Evolutionary conservation across 2,329 filamentous ascomycete species (phyloP).

Genomic region (Exophiala oligosperma): DNA sequence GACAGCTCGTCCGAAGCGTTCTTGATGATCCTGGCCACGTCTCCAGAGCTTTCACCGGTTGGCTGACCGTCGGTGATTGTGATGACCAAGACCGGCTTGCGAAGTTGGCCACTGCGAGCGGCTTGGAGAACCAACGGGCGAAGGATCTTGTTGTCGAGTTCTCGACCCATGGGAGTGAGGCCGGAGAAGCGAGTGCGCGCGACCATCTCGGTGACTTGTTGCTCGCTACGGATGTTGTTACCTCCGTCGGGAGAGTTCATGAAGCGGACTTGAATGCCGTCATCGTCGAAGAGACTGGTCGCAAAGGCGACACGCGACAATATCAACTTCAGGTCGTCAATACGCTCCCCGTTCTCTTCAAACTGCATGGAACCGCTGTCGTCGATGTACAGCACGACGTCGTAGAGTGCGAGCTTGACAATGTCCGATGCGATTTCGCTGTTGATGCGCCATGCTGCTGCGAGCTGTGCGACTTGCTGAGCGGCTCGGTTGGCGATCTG

Average conservation of each 20-base stretch:
- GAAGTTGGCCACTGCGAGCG: conserved; percentile 54
- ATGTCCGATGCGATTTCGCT: conserved; percentile 64
- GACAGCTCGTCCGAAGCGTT: conserved; percentile 54
- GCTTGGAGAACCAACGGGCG: conserved; percentile 59
- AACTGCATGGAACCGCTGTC: conserved; percentile 71
- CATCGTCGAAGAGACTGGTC: conserved; percentile 67
- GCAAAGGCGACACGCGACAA: conserved; percentile 63
- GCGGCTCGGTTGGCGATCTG: conserved; percentile 53
- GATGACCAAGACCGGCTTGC: conserved; percentile 66
- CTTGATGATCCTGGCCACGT: conserved; percentile 59
- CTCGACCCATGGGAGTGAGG: conserved; percentile 66
- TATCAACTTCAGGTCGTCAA: conserved; percentile 66
- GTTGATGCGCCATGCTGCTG: conserved; percentile 57
- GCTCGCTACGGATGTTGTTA: conserved; percentile 57
- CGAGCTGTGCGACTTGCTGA: conserved; percentile 55
- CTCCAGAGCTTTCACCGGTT: conserved; percentile 59
- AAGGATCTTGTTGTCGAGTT: conserved; percentile 62
- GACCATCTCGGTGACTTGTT: conserved; percentile 61
- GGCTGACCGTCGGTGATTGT: conserved; percentile 67
- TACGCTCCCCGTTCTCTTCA: conserved; percentile 65
- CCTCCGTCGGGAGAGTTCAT: conserved; percentile 62
- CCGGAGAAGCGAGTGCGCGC: conserved; percentile 62
- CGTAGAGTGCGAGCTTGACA: conserved; percentile 62
- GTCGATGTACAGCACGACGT: conserved; percentile 65
- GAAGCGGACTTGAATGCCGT: conserved; percentile 68